phyloP scores from a whole-genome alignment of 2,329 filamentous ascomycete genomes.

The Neonectria faginata region DNA sequence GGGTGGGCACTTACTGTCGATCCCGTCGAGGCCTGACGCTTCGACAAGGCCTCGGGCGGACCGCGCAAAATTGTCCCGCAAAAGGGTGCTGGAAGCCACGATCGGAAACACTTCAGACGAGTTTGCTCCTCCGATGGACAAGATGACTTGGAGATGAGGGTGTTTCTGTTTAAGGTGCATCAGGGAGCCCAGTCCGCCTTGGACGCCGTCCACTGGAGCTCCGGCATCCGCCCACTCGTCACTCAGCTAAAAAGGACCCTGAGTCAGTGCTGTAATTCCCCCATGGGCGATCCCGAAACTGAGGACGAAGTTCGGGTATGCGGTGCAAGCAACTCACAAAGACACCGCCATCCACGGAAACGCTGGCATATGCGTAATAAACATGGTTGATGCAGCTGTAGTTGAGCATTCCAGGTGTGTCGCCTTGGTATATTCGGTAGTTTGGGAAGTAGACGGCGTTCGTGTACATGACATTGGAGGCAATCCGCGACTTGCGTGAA shows the following conservation, averaged over 20 bases:
- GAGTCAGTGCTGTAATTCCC: conserved; percentile 43
- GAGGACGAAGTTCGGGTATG: conserved; percentile 15
- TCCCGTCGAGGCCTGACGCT: conserved; percentile 69
- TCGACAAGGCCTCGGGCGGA: conserved; percentile 76
- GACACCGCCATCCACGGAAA: conserved; percentile 77
- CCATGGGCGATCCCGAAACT: conserved; percentile 19
- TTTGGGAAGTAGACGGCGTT: conserved; percentile 92
- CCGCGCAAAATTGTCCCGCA: conserved; percentile 76
- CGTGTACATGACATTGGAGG: conserved; percentile 65
- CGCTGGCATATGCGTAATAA: conserved; percentile 85
- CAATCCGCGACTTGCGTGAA: conserved; percentile 60
- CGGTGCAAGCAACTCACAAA: conserved; percentile 69
- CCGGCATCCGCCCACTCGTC: conserved; percentile 83
- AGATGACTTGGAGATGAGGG: conserved; percentile 76
- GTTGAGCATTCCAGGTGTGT: conserved; percentile 79
- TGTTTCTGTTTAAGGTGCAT: conserved; percentile 78
- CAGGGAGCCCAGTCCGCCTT: conserved; percentile 79
- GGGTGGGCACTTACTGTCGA: conserved; percentile 72
- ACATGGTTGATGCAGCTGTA: conserved; percentile 83
- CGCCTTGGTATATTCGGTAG: conserved; percentile 76
- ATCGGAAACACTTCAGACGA: conserved; percentile 75
- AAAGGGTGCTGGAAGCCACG: conserved; percentile 70
- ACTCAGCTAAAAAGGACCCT: conserved; percentile 67
- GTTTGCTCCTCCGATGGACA: conserved; percentile 78
- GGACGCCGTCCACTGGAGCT: conserved; percentile 77